Evolutionary conservation across 768 basidiomycete genomes (phyloP).

Genomic region (Leccinellum albellum): DNA sequence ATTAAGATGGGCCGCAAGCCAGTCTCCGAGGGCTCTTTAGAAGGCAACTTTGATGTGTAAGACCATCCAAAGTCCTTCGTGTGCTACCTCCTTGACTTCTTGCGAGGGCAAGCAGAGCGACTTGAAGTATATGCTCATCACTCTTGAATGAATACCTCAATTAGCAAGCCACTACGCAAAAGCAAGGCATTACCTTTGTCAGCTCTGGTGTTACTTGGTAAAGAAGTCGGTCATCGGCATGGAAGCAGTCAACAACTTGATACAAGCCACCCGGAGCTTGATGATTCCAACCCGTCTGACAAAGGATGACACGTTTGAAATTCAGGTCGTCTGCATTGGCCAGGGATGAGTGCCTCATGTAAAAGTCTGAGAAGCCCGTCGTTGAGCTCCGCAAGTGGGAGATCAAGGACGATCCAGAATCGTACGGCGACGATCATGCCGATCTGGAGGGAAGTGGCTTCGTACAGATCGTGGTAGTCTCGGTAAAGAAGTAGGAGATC

Average conservation of each 20-base stretch:
- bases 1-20: constrained; percentile 95
- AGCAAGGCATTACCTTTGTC: constrained; percentile 62
- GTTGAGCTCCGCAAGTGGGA: constrained; percentile 85
- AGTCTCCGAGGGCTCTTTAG: constrained; percentile 94
- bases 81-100: constrained; percentile 93
- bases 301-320: constrained; percentile 67
- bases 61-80: constrained; percentile 89
- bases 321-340: constrained; percentile 94
- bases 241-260: constrained; percentile 88
- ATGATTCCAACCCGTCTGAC: constrained; percentile 81
- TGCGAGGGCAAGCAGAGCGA: constrained; percentile 88
- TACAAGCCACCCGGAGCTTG: constrained; percentile 90
- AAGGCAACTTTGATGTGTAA: constrained; percentile 84
- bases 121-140: constrained; percentile 96
- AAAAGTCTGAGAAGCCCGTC: constrained; percentile 89
- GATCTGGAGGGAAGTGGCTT: constrained; percentile 95
- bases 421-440: constrained; percentile 98
- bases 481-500: constrained; percentile 84
- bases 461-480: constrained; percentile 84
- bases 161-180: neutral
- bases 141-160: constrained; percentile 44
- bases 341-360: constrained; percentile 88
- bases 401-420: constrained; percentile 85
- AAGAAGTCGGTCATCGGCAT: constrained; percentile 96
- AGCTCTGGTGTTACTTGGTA: constrained; percentile 73